phyloP scores from a whole-genome alignment of 345 rosid species.

The Populus nigra region DNA sequence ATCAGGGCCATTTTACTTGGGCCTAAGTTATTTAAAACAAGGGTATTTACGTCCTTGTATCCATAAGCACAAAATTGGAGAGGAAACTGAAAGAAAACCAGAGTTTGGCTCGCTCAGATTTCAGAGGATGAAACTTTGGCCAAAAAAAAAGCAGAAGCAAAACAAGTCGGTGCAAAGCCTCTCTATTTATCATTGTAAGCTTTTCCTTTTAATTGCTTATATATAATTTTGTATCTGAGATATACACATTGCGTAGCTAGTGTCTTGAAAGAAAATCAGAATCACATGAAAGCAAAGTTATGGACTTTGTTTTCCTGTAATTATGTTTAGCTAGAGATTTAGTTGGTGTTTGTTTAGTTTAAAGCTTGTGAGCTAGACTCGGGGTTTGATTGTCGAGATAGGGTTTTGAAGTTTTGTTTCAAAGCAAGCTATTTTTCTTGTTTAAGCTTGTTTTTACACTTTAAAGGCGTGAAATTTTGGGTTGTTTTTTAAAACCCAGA shows the following conservation, averaged over 20 bases:
- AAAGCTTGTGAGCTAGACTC: background rate
- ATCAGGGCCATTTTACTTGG: background rate
- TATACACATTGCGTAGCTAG: background rate
- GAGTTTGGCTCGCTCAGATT: background rate
- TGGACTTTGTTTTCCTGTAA: background rate
- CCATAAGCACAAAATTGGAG: background rate
- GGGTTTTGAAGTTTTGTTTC: conserved; percentile 10
- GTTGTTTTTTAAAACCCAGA: background rate
- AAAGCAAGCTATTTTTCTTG: conserved; percentile 4
- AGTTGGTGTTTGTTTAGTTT: background rate
- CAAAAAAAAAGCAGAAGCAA: background rate
- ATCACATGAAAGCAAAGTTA: background rate
- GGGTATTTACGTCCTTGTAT: conserved; percentile 4
- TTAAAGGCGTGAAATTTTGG: background rate
- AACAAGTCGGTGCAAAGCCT: background rate
- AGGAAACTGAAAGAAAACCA: background rate
- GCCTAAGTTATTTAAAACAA: background rate
- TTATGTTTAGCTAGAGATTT: background rate
- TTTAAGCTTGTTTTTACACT: background rate
- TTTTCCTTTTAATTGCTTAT: no score
- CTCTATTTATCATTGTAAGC: background rate
- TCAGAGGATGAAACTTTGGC: background rate
- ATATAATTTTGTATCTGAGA: background rate
- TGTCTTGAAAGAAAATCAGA: background rate
- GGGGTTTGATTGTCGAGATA: conserved; percentile 1